Conservation (phyloP, 2,329 filamentous ascomycete species). For the Ophiocordyceps robertsii region DNA sequence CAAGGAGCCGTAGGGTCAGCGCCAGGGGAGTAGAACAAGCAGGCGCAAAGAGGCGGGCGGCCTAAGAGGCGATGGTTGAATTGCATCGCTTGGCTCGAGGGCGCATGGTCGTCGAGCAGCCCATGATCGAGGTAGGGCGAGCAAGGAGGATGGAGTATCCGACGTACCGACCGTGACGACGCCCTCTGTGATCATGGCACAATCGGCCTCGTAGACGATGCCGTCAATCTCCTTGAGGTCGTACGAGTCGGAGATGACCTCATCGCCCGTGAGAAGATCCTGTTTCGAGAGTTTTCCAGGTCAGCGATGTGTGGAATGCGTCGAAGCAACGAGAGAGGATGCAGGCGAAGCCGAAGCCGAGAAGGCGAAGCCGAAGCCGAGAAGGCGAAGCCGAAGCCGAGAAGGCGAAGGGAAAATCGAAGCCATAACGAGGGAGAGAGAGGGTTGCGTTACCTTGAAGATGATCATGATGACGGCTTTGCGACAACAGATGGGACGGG, state of each 20-base stretch:
- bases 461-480: constrained; percentile 55
- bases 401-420: not conserved
- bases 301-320: constrained; percentile 7
- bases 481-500: constrained; percentile 4
- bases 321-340: not conserved
- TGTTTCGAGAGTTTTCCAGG: constrained; percentile 22
- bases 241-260: constrained; percentile 95
- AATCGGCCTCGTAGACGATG: constrained; percentile 81
- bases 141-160: too few relatives aligned
- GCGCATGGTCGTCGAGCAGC: too few relatives aligned
- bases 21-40: not conserved
- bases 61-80: too few relatives aligned
- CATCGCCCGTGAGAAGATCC: constrained; percentile 83
- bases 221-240: constrained; percentile 68
- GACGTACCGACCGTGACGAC: constrained; percentile 58
- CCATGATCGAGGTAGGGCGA: too few relatives aligned
- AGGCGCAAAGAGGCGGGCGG: not conserved
- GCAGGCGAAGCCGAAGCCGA: constrained; percentile 6
- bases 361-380: not conserved
- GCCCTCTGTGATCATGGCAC: constrained; percentile 74
- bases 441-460: constrained; percentile 43
- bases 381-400: constrained; percentile 6
- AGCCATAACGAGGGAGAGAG: constrained; percentile 7
- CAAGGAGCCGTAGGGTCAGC: not conserved
- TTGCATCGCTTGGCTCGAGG: too few relatives aligned